A percentile compares a stretch with the other conserved stretches of the same genome.
These are phyloP conservation scores for Monilinia vaccinii-corymbosi DNA, from an alignment of 2,329 filamentous ascomycete genomes.

Conservation along the genomic window DNA sequence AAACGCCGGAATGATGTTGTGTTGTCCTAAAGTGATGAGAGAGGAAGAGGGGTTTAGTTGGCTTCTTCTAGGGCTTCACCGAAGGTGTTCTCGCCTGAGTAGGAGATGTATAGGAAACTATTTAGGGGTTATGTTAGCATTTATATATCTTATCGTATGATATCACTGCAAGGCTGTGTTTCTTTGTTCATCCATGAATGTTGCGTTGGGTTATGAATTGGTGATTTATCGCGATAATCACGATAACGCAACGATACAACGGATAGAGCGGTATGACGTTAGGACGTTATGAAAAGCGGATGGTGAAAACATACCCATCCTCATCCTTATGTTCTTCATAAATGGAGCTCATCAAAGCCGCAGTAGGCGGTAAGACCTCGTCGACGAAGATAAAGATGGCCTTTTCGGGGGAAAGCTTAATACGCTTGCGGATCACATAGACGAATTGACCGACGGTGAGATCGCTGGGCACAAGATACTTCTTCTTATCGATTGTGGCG, in stretches of 20 bases:
- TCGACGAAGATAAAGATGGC: conserved; percentile 99
- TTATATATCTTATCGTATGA: not conserved
- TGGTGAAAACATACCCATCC: conserved; percentile 45
- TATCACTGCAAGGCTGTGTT: not conserved
- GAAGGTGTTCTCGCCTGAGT: conserved; percentile 98
- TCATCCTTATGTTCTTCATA: conserved; percentile 97
- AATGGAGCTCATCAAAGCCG: conserved; percentile 97
- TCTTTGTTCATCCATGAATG: not conserved
- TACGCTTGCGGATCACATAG: conserved; percentile 99
- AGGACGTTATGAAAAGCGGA: conserved; percentile 1
- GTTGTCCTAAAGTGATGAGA: not conserved
- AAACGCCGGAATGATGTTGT: conserved; percentile 7
- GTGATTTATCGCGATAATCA: not conserved
- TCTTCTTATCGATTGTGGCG: conserved; percentile 99
- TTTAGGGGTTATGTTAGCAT: conserved; percentile 5
- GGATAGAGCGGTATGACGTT: conserved; percentile 6
- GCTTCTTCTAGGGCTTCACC: conserved; percentile 36
- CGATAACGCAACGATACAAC: conserved; percentile 1
- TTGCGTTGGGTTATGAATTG: not conserved
- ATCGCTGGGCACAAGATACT: conserved; percentile 95
- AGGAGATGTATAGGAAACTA: conserved; percentile 87
- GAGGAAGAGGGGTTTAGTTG: conserved; percentile 3
- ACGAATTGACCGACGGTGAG: conserved; percentile 99
- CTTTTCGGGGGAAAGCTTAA: conserved; percentile 99
- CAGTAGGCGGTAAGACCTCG: conserved; percentile 91